These are phyloP conservation scores for Arxiozyma slooffiae DNA, from an alignment of 1,139 yeast genomes.

Conservation along the genomic window DNA sequence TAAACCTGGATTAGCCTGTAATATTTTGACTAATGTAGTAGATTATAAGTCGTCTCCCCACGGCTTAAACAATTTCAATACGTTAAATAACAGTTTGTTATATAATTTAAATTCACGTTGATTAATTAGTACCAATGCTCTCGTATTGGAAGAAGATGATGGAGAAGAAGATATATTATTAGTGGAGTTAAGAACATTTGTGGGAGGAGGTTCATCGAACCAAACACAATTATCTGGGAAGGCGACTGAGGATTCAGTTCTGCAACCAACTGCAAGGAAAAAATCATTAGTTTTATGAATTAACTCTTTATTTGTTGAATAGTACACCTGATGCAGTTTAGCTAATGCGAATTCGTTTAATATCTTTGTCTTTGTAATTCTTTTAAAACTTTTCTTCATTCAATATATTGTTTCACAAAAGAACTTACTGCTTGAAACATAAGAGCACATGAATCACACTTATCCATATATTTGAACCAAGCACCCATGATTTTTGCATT, in stretches of 20 bases:
- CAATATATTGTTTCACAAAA: slow-evolving; percentile 43
- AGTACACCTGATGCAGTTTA: slow-evolving; percentile 46
- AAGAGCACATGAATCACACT: slow-evolving; percentile 44
- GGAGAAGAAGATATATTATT: slow-evolving; percentile 14
- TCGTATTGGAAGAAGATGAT: slow-evolving; percentile 7
- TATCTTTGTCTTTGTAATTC: slow-evolving; percentile 61
- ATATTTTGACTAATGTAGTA: slow-evolving; percentile 43
- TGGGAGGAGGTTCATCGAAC: slow-evolving; percentile 31
- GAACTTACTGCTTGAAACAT: slow-evolving; percentile 38
- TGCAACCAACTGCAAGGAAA: slow-evolving; percentile 42
- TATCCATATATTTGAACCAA: slow-evolving; percentile 54
- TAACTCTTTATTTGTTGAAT: slow-evolving; percentile 32
- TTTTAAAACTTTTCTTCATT: slow-evolving; percentile 53
- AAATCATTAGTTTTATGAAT: slow-evolving; percentile 39
- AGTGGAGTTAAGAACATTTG: slow-evolving; percentile 7
- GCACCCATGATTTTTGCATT: slow-evolving; percentile 48
- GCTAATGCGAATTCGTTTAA: slow-evolving; percentile 69
- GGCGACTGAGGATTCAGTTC: slow-evolving; percentile 49
- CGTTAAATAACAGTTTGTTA: slow-evolving; percentile 57
- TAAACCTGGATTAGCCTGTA: slow-evolving; percentile 55
- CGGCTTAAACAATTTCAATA: slow-evolving; percentile 62
- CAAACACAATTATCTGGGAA: slow-evolving; percentile 55
- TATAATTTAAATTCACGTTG: slow-evolving; percentile 46
- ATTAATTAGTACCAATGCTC: slow-evolving; percentile 31
- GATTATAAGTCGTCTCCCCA: slow-evolving; percentile 66